Conservation (phyloP, 345 rosid genomes). For the Carallia pectinifolia region DNA sequence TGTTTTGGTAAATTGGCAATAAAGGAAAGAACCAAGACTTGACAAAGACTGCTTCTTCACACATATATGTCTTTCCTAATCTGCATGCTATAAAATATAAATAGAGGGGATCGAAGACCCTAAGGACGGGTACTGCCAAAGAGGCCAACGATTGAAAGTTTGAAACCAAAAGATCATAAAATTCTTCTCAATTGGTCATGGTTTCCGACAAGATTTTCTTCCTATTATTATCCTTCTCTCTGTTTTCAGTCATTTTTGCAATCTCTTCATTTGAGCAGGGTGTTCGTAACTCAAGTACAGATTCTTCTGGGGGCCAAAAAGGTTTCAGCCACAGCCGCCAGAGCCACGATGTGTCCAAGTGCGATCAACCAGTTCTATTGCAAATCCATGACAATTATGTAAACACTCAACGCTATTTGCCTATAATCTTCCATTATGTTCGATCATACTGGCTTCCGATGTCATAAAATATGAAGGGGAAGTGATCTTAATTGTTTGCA, state of each 20-base stretch:
- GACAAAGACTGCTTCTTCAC: background rate
- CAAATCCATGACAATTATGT: constrained; percentile 12
- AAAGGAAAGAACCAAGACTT: background rate
- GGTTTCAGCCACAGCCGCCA: background rate
- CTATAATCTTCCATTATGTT: background rate
- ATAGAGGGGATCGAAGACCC: background rate
- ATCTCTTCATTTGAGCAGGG: background rate
- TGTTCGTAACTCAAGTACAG: background rate
- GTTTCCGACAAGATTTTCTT: constrained; percentile 1
- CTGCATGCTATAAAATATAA: background rate
- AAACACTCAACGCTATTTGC: background rate
- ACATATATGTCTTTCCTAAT: background rate
- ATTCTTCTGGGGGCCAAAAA: background rate
- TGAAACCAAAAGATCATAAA: background rate
- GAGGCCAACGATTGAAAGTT: background rate
- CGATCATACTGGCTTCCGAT: background rate
- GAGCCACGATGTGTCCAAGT: background rate
- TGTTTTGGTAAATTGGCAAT: background rate
- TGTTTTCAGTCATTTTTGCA: background rate
- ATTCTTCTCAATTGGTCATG: background rate
- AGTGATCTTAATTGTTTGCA: background rate
- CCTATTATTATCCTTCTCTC: background rate
- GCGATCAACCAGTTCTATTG: constrained; percentile 6
- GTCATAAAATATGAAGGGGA: background rate
- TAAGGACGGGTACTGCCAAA: background rate